Conservation (phyloP, 805 yeast species). For the Geotrichum ghanense region DNA sequence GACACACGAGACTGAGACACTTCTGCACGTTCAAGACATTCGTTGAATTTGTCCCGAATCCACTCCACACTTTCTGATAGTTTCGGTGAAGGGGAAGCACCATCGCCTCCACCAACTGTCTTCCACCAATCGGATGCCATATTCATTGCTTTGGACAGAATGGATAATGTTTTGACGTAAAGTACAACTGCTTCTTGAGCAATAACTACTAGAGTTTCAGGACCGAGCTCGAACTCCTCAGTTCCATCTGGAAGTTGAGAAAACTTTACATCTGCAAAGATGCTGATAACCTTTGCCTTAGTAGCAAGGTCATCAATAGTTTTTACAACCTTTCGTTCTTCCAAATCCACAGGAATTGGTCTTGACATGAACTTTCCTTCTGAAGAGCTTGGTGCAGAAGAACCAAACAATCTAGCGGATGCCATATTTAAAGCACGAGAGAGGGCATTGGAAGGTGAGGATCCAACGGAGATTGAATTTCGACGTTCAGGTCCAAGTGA, state of each 20-base stretch:
- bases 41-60: conserved; percentile 83
- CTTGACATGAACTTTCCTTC: conserved; percentile 13
- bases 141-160: conserved; percentile 78
- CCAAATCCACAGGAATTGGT: conserved; percentile 15
- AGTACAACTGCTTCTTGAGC: conserved; percentile 81
- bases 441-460: conserved; percentile 71
- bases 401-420: conserved; percentile 75
- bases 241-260: conserved; percentile 67
- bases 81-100: conserved; percentile 18
- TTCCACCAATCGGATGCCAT: conserved; percentile 85
- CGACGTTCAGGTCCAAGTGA: conserved; percentile 15
- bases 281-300: conserved; percentile 77
- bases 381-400: conserved; percentile 13
- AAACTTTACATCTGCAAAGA: conserved; percentile 86
- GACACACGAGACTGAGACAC: conserved; percentile 46
- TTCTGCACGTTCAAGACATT: conserved; percentile 81
- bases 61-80: conserved; percentile 61
- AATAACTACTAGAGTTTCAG: conserved; percentile 31
- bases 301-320: conserved; percentile 69
- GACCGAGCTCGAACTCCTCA: conserved; percentile 19
- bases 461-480: conserved; percentile 26
- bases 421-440: conserved; percentile 82
- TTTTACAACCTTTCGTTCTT: conserved; percentile 20
- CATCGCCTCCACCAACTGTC: conserved; percentile 31
- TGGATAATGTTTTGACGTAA: conserved; percentile 72